A percentile compares a stretch with the other conserved stretches of the same genome.
These are phyloP conservation scores for Penicillium angulare DNA, from an alignment of 495 filamentous ascomycete genomes.

Conservation along the genomic window DNA sequence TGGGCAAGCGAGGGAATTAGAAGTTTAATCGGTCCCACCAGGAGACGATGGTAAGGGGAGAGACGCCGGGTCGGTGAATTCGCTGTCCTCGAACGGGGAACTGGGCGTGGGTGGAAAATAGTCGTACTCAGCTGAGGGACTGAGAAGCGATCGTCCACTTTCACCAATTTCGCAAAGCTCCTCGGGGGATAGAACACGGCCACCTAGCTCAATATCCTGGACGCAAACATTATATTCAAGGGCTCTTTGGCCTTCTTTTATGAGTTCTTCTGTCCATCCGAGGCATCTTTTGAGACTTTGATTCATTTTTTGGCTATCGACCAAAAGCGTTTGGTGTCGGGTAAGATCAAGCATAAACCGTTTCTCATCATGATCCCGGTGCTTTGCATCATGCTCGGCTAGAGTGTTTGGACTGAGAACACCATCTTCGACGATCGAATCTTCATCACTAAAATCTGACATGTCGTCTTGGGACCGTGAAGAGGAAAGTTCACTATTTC, in stretches of 20 bases:
- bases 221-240: constrained; percentile 75
- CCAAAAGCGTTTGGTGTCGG: constrained; percentile 82
- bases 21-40: constrained; percentile 22
- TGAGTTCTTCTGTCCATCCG: constrained; percentile 82
- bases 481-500: constrained; percentile 34
- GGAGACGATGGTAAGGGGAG: constrained; percentile 24
- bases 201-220: constrained; percentile 77
- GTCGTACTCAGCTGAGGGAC: constrained; percentile 24
- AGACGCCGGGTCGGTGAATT: constrained; percentile 12
- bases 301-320: constrained; percentile 91
- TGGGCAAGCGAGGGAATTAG: constrained; percentile 5
- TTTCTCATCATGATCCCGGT: constrained; percentile 63
- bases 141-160: constrained; percentile 33
- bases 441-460: constrained; percentile 50
- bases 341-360: constrained; percentile 77
- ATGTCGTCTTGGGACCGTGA: constrained; percentile 34
- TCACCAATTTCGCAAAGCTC: constrained; percentile 58
- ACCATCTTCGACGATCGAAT: constrained; percentile 37
- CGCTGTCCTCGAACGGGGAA: constrained; percentile 7
- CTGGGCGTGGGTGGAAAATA: background rate
- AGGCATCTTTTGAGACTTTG: constrained; percentile 87
- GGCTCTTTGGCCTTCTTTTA: constrained; percentile 82
- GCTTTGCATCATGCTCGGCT: constrained; percentile 40
- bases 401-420: constrained; percentile 33
- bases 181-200: constrained; percentile 70